These are phyloP conservation scores for Populus hybrid DNA, from an alignment of 441 rosid species.

Conservation along the genomic window DNA sequence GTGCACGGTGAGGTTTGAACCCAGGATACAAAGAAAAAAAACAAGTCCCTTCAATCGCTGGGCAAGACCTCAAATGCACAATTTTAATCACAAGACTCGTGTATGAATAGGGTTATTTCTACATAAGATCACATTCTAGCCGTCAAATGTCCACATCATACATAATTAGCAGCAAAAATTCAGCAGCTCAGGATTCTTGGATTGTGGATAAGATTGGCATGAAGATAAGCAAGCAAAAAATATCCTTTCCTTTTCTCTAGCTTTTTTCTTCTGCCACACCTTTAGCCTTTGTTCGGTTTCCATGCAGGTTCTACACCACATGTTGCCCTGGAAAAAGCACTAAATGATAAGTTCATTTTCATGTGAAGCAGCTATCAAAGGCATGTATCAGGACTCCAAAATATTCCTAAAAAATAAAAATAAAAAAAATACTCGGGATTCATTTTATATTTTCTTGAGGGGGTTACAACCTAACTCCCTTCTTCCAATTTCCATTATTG, in stretches of 20 bases:
- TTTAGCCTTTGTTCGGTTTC: background rate
- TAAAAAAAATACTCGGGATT: no score
- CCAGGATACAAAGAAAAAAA: no score
- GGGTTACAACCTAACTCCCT: no score
- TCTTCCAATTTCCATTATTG: no score
- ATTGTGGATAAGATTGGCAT: constrained; percentile 1
- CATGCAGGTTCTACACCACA: constrained; percentile 13
- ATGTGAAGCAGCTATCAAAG: background rate
- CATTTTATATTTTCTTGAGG: no score
- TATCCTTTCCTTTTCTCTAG: constrained; percentile 1
- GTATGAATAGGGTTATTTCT: no score
- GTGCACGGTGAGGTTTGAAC: no score
- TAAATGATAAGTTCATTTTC: background rate
- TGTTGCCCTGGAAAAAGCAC: background rate
- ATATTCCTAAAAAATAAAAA: no score
- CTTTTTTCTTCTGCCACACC: background rate
- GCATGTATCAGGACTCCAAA: background rate
- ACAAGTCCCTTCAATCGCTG: no score
- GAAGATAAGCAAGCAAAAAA: constrained; percentile 16
- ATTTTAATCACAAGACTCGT: no score
- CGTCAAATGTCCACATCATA: constrained; percentile 11
- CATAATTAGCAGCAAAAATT: background rate
- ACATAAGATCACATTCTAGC: constrained; percentile 3
- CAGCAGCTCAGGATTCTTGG: background rate
- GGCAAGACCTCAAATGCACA: no score